phyloP scores from a whole-genome alignment of 2,329 filamentous ascomycete species.

The Aspergillus hiratsukae region DNA sequence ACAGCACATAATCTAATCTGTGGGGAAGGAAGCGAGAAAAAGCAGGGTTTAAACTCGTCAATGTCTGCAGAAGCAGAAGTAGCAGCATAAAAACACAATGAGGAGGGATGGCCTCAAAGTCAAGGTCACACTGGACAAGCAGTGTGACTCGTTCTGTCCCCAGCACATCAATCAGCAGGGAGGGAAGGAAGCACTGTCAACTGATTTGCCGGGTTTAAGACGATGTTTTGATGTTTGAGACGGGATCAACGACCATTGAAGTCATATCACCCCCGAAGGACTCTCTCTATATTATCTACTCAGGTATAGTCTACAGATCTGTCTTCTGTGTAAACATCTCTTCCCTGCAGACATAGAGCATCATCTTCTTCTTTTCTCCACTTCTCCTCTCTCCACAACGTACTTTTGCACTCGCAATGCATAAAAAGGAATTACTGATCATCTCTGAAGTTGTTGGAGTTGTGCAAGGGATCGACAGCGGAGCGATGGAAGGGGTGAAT shows the following conservation, averaged over 20 bases:
- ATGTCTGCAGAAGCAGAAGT: neutral
- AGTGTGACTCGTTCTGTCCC: neutral
- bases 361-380: neutral
- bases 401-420: too few species aligned
- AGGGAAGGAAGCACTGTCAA: neutral
- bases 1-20: neutral
- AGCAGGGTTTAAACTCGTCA: too few species aligned
- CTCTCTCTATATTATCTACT: too few species aligned
- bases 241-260: neutral
- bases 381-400: neutral
- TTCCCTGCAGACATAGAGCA: too few species aligned
- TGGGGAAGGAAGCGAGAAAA: neutral
- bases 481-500: slow-evolving; percentile 6
- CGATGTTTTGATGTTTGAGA: neutral
- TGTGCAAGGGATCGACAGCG: slow-evolving; percentile 5
- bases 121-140: neutral
- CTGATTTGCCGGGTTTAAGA: neutral
- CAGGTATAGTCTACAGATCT: too few species aligned
- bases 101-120: neutral
- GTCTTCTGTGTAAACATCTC: too few species aligned
- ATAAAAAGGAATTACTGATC: neutral
- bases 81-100: neutral
- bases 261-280: neutral
- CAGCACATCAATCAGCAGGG: neutral
- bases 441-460: neutral